Conservation (phyloP, 805 yeast genomes). For the Candida tibetensis region DNA sequence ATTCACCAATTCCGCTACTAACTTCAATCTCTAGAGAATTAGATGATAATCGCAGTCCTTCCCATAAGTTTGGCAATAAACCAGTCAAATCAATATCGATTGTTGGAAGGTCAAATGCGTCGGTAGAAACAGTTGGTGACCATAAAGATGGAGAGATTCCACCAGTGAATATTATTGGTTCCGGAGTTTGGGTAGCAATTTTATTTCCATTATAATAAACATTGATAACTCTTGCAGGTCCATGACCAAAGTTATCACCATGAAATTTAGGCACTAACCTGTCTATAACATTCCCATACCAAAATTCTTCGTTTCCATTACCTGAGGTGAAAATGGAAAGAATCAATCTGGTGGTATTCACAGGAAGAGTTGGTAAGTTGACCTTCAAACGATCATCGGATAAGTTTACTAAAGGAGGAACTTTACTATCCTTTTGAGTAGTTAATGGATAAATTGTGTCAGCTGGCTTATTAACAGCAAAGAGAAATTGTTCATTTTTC, state of each 20-base stretch:
- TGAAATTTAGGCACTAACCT: conserved; percentile 39
- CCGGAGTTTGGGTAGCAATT: conserved; percentile 63
- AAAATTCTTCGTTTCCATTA: conserved; percentile 77
- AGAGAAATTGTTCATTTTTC: conserved; percentile 13
- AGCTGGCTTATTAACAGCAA: conserved; percentile 35
- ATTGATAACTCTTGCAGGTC: conserved; percentile 68
- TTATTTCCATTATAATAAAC: conserved; percentile 58
- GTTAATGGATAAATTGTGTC: conserved; percentile 39
- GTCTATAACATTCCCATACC: conserved; percentile 68
- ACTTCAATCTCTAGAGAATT: conserved; percentile 46
- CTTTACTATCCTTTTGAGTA: conserved; percentile 7
- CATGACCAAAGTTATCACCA: conserved; percentile 53
- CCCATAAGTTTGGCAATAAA: conserved; percentile 67
- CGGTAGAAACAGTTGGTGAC: conserved; percentile 73
- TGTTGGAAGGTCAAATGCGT: conserved; percentile 72
- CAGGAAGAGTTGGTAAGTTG: conserved; percentile 44
- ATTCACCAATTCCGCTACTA: conserved; percentile 49
- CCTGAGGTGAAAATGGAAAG: conserved; percentile 68
- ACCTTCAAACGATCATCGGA: conserved; percentile 40
- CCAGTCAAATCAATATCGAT: conserved; percentile 70
- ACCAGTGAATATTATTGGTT: conserved; percentile 75
- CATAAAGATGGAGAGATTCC: conserved; percentile 79
- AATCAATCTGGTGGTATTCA: conserved; percentile 58
- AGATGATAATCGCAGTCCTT: conserved; percentile 14
- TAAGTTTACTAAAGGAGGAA: conserved; percentile 42